Base-by-base conservation (phyloP, 2,329 filamentous ascomycete species). In the Epichloe glyceriae region DNA sequence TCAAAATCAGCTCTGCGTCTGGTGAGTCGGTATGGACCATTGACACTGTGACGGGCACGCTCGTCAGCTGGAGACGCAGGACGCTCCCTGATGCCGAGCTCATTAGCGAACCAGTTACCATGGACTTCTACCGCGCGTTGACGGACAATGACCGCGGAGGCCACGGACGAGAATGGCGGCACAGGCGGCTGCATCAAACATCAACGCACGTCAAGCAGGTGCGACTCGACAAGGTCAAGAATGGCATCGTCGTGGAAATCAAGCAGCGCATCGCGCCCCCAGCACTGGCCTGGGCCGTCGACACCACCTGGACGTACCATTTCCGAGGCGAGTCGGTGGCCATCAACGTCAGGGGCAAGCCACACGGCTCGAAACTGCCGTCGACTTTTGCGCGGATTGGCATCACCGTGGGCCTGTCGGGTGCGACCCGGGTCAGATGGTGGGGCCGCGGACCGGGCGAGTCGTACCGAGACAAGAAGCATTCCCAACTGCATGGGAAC, bases 371-470 rank as follows among this genome's bases (percentile, higher is more conserved):
- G 12, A 70, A 73, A 2, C 65, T 77, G 0, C 80, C 80, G 0
- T 64, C 68, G 3, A 82, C 77, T 1, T 73, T 86, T 40, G 80
- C 82, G 0, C 73, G 83, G 15, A 74, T 86, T 52, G 83, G 83
- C 0, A 63, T 86, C 55, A 77, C 62, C n/a, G 72, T 67, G 56
- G 73, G 64, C 12, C 69, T 68, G 56, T 64, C 46, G 46, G 67
- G 56, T 17, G 63, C 72, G 22, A 60, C 66, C 4, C 57, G 60
- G 4, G 73, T 70, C 0, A 63, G 67, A n/a, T 88, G 83, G 83
- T 85, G 80, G 58, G 83, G 83, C 5, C 76, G 79, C 4, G 84
- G 84, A 0, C 80, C 80, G 0, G 79, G 79, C 2, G 82, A 86
- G 62, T 77, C 73, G 11, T 88, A 86, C 67, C 67, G 69, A 15